Evolutionary conservation across 345 rosid species (phyloP).

Genomic region (Psidium guajava): DNA sequence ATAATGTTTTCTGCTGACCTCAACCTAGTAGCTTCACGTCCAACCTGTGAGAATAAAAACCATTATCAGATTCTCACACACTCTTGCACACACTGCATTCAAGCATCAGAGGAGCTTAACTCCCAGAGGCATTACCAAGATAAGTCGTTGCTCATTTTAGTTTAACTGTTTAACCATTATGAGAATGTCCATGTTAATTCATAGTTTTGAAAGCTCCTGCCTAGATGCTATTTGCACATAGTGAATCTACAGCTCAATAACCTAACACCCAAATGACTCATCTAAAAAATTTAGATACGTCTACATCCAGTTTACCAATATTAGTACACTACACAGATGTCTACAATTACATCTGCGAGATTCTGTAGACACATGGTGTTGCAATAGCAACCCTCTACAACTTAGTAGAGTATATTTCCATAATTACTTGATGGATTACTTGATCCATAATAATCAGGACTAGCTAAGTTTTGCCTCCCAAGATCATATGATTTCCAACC

Average conservation of each 20-base stretch:
- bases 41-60: conserved; percentile 19
- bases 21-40: conserved; percentile 44
- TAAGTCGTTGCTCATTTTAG: background rate
- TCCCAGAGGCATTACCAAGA: background rate
- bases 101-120: conserved; percentile 5
- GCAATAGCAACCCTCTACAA: background rate
- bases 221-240: background rate
- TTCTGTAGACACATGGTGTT: background rate
- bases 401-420: background rate
- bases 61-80: conserved; percentile 47
- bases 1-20: conserved; percentile 24
- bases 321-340: background rate
- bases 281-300: background rate
- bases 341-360: background rate
- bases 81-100: conserved; percentile 38
- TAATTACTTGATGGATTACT: background rate
- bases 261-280: background rate
- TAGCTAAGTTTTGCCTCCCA: background rate
- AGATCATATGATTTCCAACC: background rate
- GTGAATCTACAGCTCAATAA: background rate
- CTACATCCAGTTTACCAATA: background rate
- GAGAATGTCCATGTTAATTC: background rate
- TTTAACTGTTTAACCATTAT: background rate
- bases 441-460: background rate
- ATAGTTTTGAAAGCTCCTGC: background rate